Percentiles rank a stretch among this genome's conserved stretches.
These are phyloP conservation scores for Arthromyces matolae DNA, from an alignment of 768 basidiomycete species.

Conservation along the genomic window DNA sequence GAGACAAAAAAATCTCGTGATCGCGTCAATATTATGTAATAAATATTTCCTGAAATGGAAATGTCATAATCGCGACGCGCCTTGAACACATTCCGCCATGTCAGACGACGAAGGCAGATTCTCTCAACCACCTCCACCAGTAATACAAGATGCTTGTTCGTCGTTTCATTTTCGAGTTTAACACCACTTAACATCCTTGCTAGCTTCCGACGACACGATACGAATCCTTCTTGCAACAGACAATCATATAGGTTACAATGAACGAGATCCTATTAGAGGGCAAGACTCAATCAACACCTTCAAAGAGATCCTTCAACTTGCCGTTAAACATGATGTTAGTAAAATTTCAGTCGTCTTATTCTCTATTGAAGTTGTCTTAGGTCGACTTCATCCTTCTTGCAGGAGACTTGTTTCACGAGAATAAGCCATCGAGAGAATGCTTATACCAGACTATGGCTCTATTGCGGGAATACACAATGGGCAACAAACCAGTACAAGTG, in stretches of 20 bases:
- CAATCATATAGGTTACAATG: conserved; percentile 93
- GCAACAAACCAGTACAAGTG: conserved; percentile 84
- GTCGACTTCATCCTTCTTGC: conserved; percentile 95
- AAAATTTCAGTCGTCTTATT: neutral
- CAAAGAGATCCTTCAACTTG: conserved; percentile 87
- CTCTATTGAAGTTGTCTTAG: conserved; percentile 33
- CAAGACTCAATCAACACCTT: conserved; percentile 96
- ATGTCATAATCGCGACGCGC: no score
- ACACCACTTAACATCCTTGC: conserved; percentile 7
- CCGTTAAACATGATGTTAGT: conserved; percentile 80
- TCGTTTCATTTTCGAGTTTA: conserved; percentile 25
- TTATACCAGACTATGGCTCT: conserved; percentile 87
- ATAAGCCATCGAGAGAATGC: conserved; percentile 87
- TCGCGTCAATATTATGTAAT: no score
- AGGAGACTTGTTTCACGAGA: conserved; percentile 97
- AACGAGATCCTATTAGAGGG: conserved; percentile 91
- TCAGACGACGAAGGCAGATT: conserved; percentile 24
- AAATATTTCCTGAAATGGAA: no score
- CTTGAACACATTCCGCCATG: no score
- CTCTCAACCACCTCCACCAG: conserved; percentile 27
- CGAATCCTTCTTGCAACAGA: conserved; percentile 90
- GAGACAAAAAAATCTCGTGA: no score
- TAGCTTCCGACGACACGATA: conserved; percentile 66
- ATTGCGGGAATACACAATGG: conserved; percentile 85
- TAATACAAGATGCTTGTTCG: conserved; percentile 39